A percentile compares a stretch with the other conserved stretches of the same genome.
Conservation (phyloP, 495 filamentous ascomycete genomes). For the Penicillium longicatenatum region DNA sequence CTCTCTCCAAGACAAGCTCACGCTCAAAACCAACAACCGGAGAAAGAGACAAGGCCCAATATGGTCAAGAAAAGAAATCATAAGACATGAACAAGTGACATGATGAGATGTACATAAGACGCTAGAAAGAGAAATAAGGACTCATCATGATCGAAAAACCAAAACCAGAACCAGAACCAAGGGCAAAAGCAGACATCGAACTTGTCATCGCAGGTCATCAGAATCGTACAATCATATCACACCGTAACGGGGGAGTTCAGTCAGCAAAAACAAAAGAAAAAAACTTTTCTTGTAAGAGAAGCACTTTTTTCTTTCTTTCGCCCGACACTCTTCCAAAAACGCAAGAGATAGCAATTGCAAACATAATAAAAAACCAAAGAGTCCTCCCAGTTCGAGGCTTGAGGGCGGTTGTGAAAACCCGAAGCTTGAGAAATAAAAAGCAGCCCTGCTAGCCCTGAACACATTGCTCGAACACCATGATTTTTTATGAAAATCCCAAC, state of each 20-base stretch:
- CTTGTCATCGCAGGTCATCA: constrained; percentile 50
- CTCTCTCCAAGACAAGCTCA: constrained; percentile 27
- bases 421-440: not conserved
- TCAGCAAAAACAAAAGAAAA: constrained; percentile 1
- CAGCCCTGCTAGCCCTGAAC: not conserved
- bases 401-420: not conserved
- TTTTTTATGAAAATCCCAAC: constrained; percentile 7
- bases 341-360: constrained; percentile 28
- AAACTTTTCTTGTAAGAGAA: not conserved
- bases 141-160: constrained; percentile 5
- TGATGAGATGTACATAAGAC: constrained; percentile 15
- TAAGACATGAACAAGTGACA: constrained; percentile 10
- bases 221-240: constrained; percentile 53
- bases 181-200: constrained; percentile 29
- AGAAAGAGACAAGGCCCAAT: constrained; percentile 27
- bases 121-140: constrained; percentile 2
- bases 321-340: constrained; percentile 23
- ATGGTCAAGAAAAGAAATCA: constrained; percentile 7
- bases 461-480: constrained; percentile 18
- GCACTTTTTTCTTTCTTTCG: not conserved
- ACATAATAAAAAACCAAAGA: constrained; percentile 22
- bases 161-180: constrained; percentile 1
- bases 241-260: constrained; percentile 32
- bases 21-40: constrained; percentile 18
- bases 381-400: constrained; percentile 27